phyloP scores from a whole-genome alignment of 441 rosid genomes.

The Biscutella laevigata region DNA sequence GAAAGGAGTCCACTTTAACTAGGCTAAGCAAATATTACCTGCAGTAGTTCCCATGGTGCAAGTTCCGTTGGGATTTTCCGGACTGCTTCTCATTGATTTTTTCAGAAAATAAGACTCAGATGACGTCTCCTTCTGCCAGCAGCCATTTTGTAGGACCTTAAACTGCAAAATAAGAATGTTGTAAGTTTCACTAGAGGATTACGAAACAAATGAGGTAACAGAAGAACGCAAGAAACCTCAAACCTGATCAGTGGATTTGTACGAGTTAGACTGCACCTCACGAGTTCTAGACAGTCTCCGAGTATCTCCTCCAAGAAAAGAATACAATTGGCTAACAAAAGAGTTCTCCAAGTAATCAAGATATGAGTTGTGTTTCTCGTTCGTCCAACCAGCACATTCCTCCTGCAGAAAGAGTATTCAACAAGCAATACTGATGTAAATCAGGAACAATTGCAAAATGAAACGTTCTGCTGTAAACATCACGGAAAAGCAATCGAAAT shows the following conservation, averaged over 20 bases:
- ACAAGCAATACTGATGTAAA: not conserved
- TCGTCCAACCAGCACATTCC: constrained; percentile 50
- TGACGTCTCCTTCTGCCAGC: constrained; percentile 33
- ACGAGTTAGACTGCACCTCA: constrained; percentile 16
- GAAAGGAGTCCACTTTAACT: not conserved
- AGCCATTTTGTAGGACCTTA: constrained; percentile 38
- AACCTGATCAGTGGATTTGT: constrained; percentile 40
- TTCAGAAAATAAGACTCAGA: constrained; percentile 30
- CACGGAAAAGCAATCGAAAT: not conserved
- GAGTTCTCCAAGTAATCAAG: constrained; percentile 56
- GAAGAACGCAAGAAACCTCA: constrained; percentile 5
- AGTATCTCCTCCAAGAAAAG: constrained; percentile 28
- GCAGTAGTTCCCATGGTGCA: constrained; percentile 12
- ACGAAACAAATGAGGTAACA: not conserved
- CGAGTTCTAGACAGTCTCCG: constrained; percentile 19
- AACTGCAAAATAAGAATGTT: constrained; percentile 30
- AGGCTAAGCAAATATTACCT: constrained; percentile 33
- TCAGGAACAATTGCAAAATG: too few relatives aligned
- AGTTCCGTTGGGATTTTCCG: constrained; percentile 16
- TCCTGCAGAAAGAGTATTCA: constrained; percentile 25
- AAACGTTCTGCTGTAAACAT: too few relatives aligned
- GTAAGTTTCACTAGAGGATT: not conserved
- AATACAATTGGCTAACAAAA: constrained; percentile 54
- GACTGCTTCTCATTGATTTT: constrained; percentile 20
- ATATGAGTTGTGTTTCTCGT: constrained; percentile 63